Evolutionary conservation across 2,329 filamentous ascomycete genomes (phyloP).

Genomic region (Gnomoniopsis smithogilvyi): DNA sequence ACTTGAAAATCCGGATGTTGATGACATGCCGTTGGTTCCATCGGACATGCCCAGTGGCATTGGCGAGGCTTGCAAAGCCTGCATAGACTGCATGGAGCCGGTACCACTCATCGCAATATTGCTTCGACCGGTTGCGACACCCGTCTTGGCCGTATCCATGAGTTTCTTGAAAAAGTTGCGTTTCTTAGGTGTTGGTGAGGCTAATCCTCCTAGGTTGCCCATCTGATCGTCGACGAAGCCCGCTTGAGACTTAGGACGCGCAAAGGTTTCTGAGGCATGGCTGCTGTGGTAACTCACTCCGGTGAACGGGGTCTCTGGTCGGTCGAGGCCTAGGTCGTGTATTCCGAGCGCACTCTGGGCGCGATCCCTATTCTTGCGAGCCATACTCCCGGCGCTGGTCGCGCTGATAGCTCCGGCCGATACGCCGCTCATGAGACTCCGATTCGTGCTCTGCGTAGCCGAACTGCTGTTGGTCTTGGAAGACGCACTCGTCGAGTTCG

Average conservation of each 20-base stretch:
- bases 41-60: conserved; percentile 39
- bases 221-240: conserved; percentile 64
- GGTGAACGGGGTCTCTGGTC: conserved; percentile 65
- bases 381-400: conserved; percentile 91
- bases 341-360: conserved; percentile 65
- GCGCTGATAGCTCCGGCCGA: conserved; percentile 91
- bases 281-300: conserved; percentile 90
- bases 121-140: conserved; percentile 82
- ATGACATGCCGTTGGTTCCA: conserved; percentile 23
- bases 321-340: conserved; percentile 51
- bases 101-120: conserved; percentile 66
- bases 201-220: conserved; percentile 73
- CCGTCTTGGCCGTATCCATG: conserved; percentile 89
- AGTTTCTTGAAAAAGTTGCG: conserved; percentile 95
- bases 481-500: conserved; percentile 69
- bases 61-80: conserved; percentile 29
- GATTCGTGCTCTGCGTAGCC: conserved; percentile 74
- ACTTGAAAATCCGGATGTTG: conserved; percentile 28
- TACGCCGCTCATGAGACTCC: conserved; percentile 88
- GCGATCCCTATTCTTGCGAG: conserved; percentile 64
- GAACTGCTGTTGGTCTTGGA: conserved; percentile 64
- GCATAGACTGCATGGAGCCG: conserved; percentile 35
- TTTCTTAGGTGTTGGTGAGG: conserved; percentile 71
- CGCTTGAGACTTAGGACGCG: conserved; percentile 60
- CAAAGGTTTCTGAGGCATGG: conserved; percentile 61